Evolutionary conservation across 1,284 basidiomycete genomes (phyloP), one percentile per base, ranked within the genome.

Genomic region (Naganishia sp.): DNA sequence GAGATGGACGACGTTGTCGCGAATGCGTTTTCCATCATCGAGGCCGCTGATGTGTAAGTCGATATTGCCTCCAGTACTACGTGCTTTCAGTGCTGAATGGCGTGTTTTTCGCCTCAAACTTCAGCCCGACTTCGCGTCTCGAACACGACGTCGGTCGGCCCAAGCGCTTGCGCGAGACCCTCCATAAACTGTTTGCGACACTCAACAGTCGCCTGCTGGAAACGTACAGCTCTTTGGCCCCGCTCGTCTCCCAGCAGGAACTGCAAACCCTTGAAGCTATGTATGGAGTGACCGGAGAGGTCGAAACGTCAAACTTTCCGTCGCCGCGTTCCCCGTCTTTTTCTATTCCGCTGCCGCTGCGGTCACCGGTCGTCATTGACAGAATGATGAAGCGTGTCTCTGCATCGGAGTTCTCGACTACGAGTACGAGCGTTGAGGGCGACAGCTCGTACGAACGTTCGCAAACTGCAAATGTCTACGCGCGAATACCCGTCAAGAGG

Each of bases 1-100:
- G 39, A 46, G n/a, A 51, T 66, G 56, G 65, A 66, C 46, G 42
- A 61, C 25, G 53, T 35, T n/a, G 53, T 61, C 28, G 65, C 49
- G 17, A 58, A 45, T 31, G 65, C 55, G 3, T 46, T 66, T 43
- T 25, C 49, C 3, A 43, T 61, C 49, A 51, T 66, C 17, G 49
- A 43, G 32, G 56, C 53, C 13, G 42, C 43, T 3, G 54, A 55
- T 25, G 51, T 46, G 63, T 65, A 31, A 17, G 57, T 61, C 1
- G 5, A 28, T 9, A 13, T 15, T 6, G 21, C 15, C 17, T 43
- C 35, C 17, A 1, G n/a, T 47, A 18, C 45, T 15, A 7, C 18
- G 2, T 4, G 18, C 9, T 46, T 46, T 2, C 11, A 46, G 17
- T 23, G 23, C 23, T 23, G 17, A 46, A 23, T 18, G 23, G 23